These are phyloP conservation scores for Diplodia mutila DNA, from an alignment of 2,329 filamentous ascomycete genomes.

Conservation along the genomic window DNA sequence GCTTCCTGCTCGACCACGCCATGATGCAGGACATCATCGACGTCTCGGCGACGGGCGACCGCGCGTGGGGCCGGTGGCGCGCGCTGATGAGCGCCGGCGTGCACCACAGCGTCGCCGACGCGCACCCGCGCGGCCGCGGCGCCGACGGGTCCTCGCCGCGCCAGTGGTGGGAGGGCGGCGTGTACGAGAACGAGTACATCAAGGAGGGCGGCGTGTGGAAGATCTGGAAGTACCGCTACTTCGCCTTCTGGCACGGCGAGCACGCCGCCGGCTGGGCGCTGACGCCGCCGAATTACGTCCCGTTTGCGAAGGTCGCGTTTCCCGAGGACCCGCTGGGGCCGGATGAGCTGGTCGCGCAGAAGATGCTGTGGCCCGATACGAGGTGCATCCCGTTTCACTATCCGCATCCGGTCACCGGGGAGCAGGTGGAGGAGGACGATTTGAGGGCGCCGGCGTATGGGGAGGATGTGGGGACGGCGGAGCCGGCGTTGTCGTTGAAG, in stretches of 20 bases:
- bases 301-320: slow-evolving; percentile 53
- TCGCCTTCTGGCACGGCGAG: slow-evolving; percentile 61
- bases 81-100: slow-evolving; percentile 61
- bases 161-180: slow-evolving; percentile 63
- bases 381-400: slow-evolving; percentile 60
- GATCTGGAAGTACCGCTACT: slow-evolving; percentile 59
- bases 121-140: slow-evolving; percentile 56
- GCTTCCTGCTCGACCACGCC: slow-evolving; percentile 61
- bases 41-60: slow-evolving; percentile 51
- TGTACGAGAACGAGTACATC: slow-evolving; percentile 64
- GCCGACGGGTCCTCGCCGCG: background rate
- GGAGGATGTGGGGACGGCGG: slow-evolving; percentile 44
- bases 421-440: slow-evolving; percentile 51
- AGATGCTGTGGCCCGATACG: slow-evolving; percentile 62
- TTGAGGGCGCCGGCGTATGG: slow-evolving; percentile 55
- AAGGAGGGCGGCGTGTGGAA: slow-evolving; percentile 61
- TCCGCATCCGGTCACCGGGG: slow-evolving; percentile 55
- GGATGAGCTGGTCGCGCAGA: slow-evolving; percentile 58
- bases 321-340: slow-evolving; percentile 57
- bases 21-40: slow-evolving; percentile 63
- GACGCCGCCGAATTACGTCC: slow-evolving; percentile 59
- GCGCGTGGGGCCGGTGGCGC: slow-evolving; percentile 57
- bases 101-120: slow-evolving; percentile 55
- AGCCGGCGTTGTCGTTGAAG: slow-evolving; percentile 49
- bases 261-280: slow-evolving; percentile 59